These are phyloP conservation scores for Wickerhamomyces kurtzmanii DNA, from an alignment of 805 yeast species.

Conservation along the genomic window DNA sequence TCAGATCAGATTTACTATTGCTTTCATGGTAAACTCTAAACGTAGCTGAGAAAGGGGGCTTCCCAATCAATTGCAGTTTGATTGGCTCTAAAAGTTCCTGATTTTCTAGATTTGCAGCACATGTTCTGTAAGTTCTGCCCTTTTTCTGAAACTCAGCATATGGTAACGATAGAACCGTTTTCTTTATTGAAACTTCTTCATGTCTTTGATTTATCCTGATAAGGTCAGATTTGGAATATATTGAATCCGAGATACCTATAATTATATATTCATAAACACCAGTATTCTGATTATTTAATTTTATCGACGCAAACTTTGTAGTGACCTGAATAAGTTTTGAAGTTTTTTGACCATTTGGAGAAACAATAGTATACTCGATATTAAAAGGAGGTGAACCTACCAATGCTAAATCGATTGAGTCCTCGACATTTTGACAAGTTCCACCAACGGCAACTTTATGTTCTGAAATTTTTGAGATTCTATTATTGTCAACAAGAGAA, in stretches of 20 bases:
- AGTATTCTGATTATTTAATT: slow-evolving; percentile 29
- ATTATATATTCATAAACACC: slow-evolving; percentile 61
- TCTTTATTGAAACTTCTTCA: slow-evolving; percentile 30
- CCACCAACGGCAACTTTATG: too few species aligned
- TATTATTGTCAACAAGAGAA: slow-evolving; percentile 23
- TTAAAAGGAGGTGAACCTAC: slow-evolving; percentile 58
- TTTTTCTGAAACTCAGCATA: slow-evolving; percentile 36
- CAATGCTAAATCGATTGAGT: slow-evolving; percentile 37
- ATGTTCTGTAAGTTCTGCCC: slow-evolving; percentile 40
- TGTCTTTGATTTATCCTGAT: slow-evolving; percentile 17
- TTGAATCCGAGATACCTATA: slow-evolving; percentile 53
- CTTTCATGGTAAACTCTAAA: slow-evolving; percentile 52
- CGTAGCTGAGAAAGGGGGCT: slow-evolving; percentile 50
- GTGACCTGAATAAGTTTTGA: slow-evolving; percentile 36
- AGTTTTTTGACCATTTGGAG: slow-evolving; percentile 41
- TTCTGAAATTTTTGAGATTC: slow-evolving; percentile 18
- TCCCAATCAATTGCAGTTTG: slow-evolving; percentile 45
- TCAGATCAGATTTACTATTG: slow-evolving; percentile 39
- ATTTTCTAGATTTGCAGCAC: slow-evolving; percentile 28
- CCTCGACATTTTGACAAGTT: slow-evolving; percentile 42
- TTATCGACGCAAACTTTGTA: slow-evolving; percentile 38
- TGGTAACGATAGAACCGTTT: slow-evolving; percentile 57
- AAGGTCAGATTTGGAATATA: slow-evolving; percentile 37
- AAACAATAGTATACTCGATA: slow-evolving; percentile 52
- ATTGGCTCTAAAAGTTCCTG: slow-evolving; percentile 35